A percentile compares a stretch with the other conserved stretches of the same genome.
phyloP scores from a whole-genome alignment of 2,329 filamentous ascomycete genomes.

The Aspergillus phoenicis region DNA sequence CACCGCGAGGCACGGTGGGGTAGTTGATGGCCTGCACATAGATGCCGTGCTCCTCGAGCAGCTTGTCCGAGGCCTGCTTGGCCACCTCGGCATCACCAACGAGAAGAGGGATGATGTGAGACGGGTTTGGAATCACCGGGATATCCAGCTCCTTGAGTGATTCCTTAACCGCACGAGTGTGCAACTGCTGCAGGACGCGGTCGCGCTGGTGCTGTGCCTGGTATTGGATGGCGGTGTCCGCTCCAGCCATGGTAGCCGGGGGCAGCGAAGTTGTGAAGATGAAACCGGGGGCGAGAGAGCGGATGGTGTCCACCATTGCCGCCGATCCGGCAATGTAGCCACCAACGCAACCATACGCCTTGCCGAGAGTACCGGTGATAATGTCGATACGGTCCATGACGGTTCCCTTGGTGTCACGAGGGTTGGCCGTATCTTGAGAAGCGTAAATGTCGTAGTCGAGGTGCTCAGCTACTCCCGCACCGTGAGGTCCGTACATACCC shows the following conservation, averaged over 20 bases:
- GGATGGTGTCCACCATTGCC: slow-evolving; percentile 86
- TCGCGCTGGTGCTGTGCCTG: slow-evolving; percentile 84
- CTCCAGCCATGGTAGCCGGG: slow-evolving; percentile 95
- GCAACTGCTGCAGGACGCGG: slow-evolving; percentile 88
- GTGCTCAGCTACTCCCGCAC: slow-evolving; percentile 95
- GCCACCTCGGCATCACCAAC: slow-evolving; percentile 93
- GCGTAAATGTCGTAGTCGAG: slow-evolving; percentile 88
- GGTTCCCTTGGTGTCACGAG: slow-evolving; percentile 63
- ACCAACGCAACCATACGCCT: slow-evolving; percentile 96
- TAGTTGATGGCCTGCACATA: slow-evolving; percentile 99
- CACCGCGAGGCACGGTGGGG: slow-evolving; percentile 95
- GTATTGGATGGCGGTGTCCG: slow-evolving; percentile 88
- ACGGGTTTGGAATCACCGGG: slow-evolving; percentile 95
- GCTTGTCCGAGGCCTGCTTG: slow-evolving; percentile 87
- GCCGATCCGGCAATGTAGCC: slow-evolving; percentile 93
- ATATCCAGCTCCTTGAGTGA: slow-evolving; percentile 78
- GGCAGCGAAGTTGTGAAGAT: slow-evolving; percentile 98
- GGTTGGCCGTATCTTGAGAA: slow-evolving; percentile 63
- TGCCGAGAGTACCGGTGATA: slow-evolving; percentile 94
- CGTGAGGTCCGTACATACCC: slow-evolving; percentile 96
- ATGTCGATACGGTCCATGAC: slow-evolving; percentile 97
- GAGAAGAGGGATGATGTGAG: slow-evolving; percentile 90
- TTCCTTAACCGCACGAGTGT: slow-evolving; percentile 92
- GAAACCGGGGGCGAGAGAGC: slow-evolving; percentile 93
- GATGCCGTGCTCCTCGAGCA: slow-evolving; percentile 86